A percentile compares a stretch with the other conserved stretches of the same genome.
These are phyloP conservation scores for Metschnikowia lunata DNA, from an alignment of 805 yeast species.

Conservation along the genomic window DNA sequence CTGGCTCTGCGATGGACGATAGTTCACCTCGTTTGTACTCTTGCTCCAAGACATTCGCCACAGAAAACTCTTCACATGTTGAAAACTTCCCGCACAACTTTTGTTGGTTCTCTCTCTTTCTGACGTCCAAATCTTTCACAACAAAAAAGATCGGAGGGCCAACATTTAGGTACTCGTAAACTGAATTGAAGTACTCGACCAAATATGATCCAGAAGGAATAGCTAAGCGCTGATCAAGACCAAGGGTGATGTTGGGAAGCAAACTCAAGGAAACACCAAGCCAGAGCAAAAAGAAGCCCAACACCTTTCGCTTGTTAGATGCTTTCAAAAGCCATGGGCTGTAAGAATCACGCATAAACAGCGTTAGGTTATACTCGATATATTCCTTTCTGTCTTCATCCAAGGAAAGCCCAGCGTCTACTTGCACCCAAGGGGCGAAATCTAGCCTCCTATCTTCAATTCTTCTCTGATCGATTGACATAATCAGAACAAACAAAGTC, in stretches of 20 bases:
- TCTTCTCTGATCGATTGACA: constrained; percentile 63
- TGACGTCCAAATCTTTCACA: constrained; percentile 62
- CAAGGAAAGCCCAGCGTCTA: constrained; percentile 9
- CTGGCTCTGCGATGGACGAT: constrained; percentile 74
- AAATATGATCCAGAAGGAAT: constrained; percentile 80
- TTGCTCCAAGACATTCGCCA: constrained; percentile 78
- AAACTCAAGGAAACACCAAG: constrained; percentile 64
- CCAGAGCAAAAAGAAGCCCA: constrained; percentile 56
- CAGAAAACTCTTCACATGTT: constrained; percentile 72
- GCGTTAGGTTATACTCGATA: constrained; percentile 21
- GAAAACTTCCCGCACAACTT: constrained; percentile 84
- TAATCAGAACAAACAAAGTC: constrained; percentile 72
- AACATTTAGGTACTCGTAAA: constrained; percentile 66
- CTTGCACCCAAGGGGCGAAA: constrained; percentile 52
- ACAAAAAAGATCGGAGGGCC: constrained; percentile 94
- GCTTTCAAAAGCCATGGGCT: constrained; percentile 57
- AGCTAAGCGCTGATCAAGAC: constrained; percentile 87
- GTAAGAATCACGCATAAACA: constrained; percentile 43
- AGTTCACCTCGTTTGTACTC: constrained; percentile 64
- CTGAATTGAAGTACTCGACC: constrained; percentile 73
- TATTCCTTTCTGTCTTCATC: background rate
- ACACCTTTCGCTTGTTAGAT: constrained; percentile 43
- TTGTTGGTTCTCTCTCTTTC: constrained; percentile 59
- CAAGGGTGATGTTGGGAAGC: constrained; percentile 67
- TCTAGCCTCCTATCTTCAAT: constrained; percentile 58